Base-by-base conservation (phyloP, 2,329 filamentous ascomycete genomes). In the Alternaria sp. region DNA sequence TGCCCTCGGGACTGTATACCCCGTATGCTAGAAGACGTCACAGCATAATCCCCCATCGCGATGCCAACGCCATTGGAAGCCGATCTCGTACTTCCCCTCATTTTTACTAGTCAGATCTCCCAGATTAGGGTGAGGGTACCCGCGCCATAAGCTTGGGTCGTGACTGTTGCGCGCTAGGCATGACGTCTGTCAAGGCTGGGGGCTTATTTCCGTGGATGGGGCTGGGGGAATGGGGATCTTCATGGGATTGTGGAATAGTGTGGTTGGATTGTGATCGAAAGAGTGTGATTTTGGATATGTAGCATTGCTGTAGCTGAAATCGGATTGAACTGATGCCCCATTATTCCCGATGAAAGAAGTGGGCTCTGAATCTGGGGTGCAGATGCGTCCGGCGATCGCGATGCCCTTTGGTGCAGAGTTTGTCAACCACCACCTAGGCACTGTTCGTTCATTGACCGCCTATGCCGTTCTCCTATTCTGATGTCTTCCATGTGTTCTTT, bases 321-420 rank as follows among this genome's bases (percentile, higher is more conserved):
- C 3, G 9, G 1, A 17, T 11, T 17, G 30, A 44, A 30, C 6
- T 30, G 13, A 15, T 49, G 15, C 28, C 30, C 30, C 10, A 6
- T 28, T 59, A 30, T 59, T 58, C 21, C 57, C 50, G 28, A 46
- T 30, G 21, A 19, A 9, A 46, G 7, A 44, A 59, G n/a, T 62
- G 62, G 64, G 62, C 61, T 63, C 61, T 65, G 61, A 62, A 59
- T 63, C 61, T 65, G 61, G 67, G 65, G 67, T 66, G 55, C 67
- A 56, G 32, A n/a, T 62, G 36, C 36, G 15, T 10, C 36, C 12
- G 54, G 15, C 21, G 47, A 63, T 60, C 54, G 32, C 45, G 52
- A 45, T 61, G 32, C 8, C 19, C 25, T 12, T n/a, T 56, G 57
- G 58, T 32, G 51, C 52, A 7, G 28, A 44, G 32, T 52, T n/a